Base-by-base conservation (phyloP, 805 yeast species). In the Saccharomyces mikatae region DNA sequence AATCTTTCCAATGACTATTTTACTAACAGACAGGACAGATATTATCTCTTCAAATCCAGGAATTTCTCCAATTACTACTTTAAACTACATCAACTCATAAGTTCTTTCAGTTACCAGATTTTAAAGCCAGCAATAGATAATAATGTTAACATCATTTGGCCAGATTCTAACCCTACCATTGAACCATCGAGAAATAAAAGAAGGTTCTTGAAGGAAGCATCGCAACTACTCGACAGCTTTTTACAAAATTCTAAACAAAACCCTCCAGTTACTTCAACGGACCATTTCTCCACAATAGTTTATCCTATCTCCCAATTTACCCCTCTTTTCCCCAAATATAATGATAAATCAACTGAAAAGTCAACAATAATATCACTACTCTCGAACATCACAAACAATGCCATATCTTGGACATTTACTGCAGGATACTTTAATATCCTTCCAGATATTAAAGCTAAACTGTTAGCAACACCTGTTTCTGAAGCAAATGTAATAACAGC, bases 381-480 rank as follows among this genome's bases (percentile, higher is more conserved):
- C 46, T 77, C 88, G 2, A 76, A 76, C 55, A 62, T 76, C 52
- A 73, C 81, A 50, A 81, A 81, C 62, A 76, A 82, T 27, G 63
- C 71, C 11, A 77, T 84, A 28, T 77, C 76, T 52, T 92, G 96
- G 95, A 80, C 87, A 59, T 84, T 94, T 62, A 94, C 99, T 0
- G 97, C 98, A 0, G 99, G 99, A 1, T 94, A 94, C 68, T 94
- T 94, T 75, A 94, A 94, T 69, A 85, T 94, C 82, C 80, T 85
- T 44, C 88, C 95, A 0, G 82, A 83, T 44, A 84, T 88, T 52
- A 83, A 81, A 63, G 71, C 73, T 14, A 74, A 77, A 28, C 74
- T 94, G 29, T 66, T 89, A 32, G 71, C 75, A 36, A 78, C 88
- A 0, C 75, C 73, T 11, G 84, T 91, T 0, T 49, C 56, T 2